Evolutionary conservation across 106 monocot genomes (phyloP).

Genomic region (Apostasia shenzhenica): DNA sequence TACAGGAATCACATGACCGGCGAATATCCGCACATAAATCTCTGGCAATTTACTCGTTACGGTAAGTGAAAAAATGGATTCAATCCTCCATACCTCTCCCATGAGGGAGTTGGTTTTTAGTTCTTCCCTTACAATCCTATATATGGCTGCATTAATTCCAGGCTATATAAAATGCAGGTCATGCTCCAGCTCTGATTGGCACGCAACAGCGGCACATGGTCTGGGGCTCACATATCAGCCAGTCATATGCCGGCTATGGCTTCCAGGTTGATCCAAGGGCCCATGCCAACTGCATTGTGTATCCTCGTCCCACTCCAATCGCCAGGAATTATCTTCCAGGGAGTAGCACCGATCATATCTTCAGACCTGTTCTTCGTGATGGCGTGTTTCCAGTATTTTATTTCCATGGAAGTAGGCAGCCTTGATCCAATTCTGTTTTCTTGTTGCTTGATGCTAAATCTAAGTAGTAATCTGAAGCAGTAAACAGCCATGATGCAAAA

Average conservation of each 20-base stretch:
- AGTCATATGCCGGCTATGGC: not conserved
- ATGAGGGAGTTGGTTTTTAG: not conserved
- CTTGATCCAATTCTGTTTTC: not conserved
- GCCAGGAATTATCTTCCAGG: not conserved
- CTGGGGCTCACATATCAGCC: not conserved
- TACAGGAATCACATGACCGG: not conserved
- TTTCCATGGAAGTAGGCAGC: not conserved
- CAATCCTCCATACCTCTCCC: not conserved
- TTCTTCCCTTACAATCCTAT: no score
- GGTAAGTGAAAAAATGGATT: not conserved
- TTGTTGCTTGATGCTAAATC: no score
- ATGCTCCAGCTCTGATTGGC: not conserved
- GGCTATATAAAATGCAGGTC: not conserved
- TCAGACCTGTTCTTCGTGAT: not conserved
- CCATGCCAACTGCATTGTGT: not conserved
- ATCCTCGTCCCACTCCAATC: not conserved
- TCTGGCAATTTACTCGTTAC: no score
- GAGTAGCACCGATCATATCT: not conserved
- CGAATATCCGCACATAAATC: not conserved
- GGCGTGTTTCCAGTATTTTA: not conserved
- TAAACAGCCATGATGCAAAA: no score
- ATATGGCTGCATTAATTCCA: not conserved
- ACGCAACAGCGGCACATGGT: not conserved
- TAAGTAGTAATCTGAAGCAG: no score
- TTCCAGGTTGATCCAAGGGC: constrained; percentile 5